Conservation (phyloP, 2,329 filamentous ascomycete genomes). For the Aspergillus melleus region DNA sequence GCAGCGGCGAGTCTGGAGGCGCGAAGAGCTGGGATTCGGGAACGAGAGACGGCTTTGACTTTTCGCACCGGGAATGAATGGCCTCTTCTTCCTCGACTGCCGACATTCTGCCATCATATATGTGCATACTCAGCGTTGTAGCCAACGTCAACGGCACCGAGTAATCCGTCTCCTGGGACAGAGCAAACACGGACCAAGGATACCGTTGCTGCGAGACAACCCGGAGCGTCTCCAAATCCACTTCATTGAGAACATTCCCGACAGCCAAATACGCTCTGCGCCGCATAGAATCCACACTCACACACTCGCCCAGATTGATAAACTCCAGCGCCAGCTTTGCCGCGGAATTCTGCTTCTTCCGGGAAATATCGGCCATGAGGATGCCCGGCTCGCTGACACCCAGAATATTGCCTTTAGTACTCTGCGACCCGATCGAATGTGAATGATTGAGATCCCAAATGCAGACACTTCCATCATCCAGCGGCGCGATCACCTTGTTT, state of each 20-base stretch:
- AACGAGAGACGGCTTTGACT: constrained; percentile 23
- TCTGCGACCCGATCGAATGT: constrained; percentile 27
- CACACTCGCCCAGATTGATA: constrained; percentile 69
- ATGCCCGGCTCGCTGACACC: constrained; percentile 67
- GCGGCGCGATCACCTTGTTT: constrained; percentile 68
- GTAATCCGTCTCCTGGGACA: constrained; percentile 67
- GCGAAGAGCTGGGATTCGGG: constrained; percentile 33
- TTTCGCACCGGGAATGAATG: constrained; percentile 37
- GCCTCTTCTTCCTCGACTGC: constrained; percentile 35
- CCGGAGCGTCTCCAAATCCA: constrained; percentile 74
- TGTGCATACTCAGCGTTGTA: constrained; percentile 75
- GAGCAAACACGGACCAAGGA: constrained; percentile 77
- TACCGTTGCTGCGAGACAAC: constrained; percentile 70
- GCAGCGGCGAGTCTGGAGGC: constrained; percentile 31
- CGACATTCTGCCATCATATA: constrained; percentile 69
- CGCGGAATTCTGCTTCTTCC: constrained; percentile 46
- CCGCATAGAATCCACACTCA: constrained; percentile 70
- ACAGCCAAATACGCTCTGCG: constrained; percentile 78
- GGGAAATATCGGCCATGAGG: constrained; percentile 69
- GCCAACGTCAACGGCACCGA: constrained; percentile 77
- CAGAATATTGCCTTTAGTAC: constrained; percentile 58
- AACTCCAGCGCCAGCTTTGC: constrained; percentile 35
- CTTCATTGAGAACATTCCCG: constrained; percentile 72
- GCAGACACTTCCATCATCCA: constrained; percentile 85
- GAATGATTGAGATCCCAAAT: constrained; percentile 71